Evolutionary conservation across 208 protist genomes (phyloP).

Genomic region (Herpetomonas tarakana): DNA sequence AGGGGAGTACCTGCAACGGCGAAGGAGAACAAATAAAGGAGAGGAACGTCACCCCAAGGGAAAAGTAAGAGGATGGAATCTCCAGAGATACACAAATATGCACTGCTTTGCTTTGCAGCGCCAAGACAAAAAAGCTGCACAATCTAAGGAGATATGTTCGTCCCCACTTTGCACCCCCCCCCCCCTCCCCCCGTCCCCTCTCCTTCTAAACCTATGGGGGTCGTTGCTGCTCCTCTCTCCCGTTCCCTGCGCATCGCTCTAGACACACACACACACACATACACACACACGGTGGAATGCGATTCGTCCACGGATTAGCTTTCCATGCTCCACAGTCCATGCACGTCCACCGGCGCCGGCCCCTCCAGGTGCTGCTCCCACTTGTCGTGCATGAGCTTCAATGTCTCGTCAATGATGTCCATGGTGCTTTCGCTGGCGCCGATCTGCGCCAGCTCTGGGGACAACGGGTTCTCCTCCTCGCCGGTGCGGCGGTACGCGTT

Average conservation of each 20-base stretch:
- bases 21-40: constrained; percentile 7
- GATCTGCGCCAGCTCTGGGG: constrained; percentile 3
- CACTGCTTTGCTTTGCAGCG: not conserved
- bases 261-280: constrained; percentile 8
- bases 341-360: constrained; percentile 50
- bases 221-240: too few relatives aligned
- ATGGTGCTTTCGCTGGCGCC: constrained; percentile 17
- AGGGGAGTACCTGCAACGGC: too few relatives aligned
- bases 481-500: constrained; percentile 60
- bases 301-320: too few relatives aligned
- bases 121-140: constrained; percentile 1
- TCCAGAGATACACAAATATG: not conserved
- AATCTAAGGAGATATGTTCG: not conserved
- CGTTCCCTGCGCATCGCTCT: too few relatives aligned
- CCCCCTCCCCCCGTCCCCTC: too few relatives aligned
- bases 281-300: not conserved
- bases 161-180: too few relatives aligned
- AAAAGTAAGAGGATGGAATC: too few relatives aligned
- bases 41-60: too few relatives aligned
- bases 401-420: constrained; percentile 44
- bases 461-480: constrained; percentile 8
- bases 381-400: constrained; percentile 59
- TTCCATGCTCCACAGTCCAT: constrained; percentile 54
- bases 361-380: constrained; percentile 70
- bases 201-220: too few relatives aligned